phyloP scores from a whole-genome alignment of 2,329 filamentous ascomycete genomes.

The Hymenotorrendiella dingleyae region DNA sequence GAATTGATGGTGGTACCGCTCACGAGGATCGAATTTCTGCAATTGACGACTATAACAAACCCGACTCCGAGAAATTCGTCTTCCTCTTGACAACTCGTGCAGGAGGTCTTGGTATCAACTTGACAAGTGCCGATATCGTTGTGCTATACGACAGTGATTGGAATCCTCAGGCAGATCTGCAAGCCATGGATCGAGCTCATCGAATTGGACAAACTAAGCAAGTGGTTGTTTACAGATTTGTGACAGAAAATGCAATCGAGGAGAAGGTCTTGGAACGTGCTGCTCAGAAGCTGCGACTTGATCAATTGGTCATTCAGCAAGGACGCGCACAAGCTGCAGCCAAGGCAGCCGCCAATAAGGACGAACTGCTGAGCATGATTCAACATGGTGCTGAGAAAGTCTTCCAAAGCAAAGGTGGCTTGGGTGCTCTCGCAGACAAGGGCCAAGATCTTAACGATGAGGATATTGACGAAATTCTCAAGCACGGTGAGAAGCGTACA shows the following conservation, averaged over 20 bases:
- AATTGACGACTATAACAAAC: conserved; percentile 98
- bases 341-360: conserved; percentile 90
- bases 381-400: conserved; percentile 97
- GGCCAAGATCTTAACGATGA: conserved; percentile 68
- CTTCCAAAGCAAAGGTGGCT: conserved; percentile 68
- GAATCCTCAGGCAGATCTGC: conserved; percentile 97
- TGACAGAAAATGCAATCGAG: conserved; percentile 96
- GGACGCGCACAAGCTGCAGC: conserved; percentile 85
- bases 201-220: conserved; percentile 99
- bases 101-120: conserved; percentile 92
- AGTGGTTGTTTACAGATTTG: conserved; percentile 91
- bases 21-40: conserved; percentile 97
- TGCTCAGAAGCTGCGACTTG: conserved; percentile 90
- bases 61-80: conserved; percentile 90
- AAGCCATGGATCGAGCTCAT: conserved; percentile 98
- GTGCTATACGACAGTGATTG: conserved; percentile 96
- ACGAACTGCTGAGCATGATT: conserved; percentile 95
- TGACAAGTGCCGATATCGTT: conserved; percentile 92
- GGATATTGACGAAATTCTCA: conserved; percentile 84
- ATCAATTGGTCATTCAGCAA: conserved; percentile 97
- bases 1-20: conserved; percentile 93
- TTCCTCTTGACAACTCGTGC: conserved; percentile 94
- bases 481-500: conserved; percentile 81
- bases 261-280: conserved; percentile 97
- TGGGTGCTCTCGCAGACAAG: conserved; percentile 53